Base-by-base conservation (phyloP, 257 asterid species). In the Solanum commersonii region DNA sequence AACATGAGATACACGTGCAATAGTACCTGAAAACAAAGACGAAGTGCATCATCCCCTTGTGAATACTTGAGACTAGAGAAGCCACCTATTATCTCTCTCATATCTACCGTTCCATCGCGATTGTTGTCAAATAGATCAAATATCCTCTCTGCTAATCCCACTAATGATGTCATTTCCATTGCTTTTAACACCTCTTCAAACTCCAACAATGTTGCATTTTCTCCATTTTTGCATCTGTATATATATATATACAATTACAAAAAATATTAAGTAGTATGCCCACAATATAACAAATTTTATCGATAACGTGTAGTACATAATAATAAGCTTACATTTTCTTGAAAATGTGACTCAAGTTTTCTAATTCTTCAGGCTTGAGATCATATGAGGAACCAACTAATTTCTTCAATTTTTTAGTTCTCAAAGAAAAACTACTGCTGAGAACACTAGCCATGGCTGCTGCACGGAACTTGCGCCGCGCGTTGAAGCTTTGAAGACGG, bases 371-470 rank as follows among this genome's bases (percentile, higher is more conserved):
- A 3, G 98, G 98, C 92, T 94, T 96, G 20, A 96, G 94, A 89
- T 96, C 98, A 70, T 96, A 96, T 0, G 79, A 72, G 44, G 96
- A 91, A 31, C 98, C 98, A 74, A 96, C 93, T 87, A 96, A 85
- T 33, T 87, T 96, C 92, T 96, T 96, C 78, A 96, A 93, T 83
- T 94, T 96, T 67, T 94, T 96, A 12, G 91, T 91, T 87, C 94
- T 93, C 91, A 94, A 86, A 3, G 96, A 95, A 87, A 96, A 93
- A 90, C 98, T 94, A 88, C 94, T 96, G 91, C 98, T 95, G 5
- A 95, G 72, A 73, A 96, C 92, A 76, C 98, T 96, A 10, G 98
- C 98, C 95, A 96, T 92, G 56, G 96, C 98, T 42, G 98, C 98
- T 25, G 96, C 98, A 3, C 98, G 96, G 72, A 96, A 95, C 89